Base-by-base conservation (phyloP, 768 basidiomycete genomes). In the Rhodosporidiobolus odoratus region DNA sequence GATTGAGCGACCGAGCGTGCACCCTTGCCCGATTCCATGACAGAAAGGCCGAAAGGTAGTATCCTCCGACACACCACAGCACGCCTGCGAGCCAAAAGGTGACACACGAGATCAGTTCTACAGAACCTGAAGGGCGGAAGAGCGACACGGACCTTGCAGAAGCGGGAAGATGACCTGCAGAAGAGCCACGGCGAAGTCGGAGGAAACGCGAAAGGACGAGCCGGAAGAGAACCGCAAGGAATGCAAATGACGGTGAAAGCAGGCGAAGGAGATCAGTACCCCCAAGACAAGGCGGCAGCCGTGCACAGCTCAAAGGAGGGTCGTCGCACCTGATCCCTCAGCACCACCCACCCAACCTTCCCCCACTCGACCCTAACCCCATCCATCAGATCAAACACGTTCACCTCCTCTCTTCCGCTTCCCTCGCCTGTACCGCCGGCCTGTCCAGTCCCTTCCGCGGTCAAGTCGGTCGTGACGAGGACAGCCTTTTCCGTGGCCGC, bases 281-380 rank as follows among this genome's bases (percentile, higher is more conserved):
- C n/a, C n/a, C n/a, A n/a, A n/a, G n/a, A n/a, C n/a, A n/a, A n/a
- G n/a, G n/a, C n/a, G n/a, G n/a, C n/a, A n/a, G n/a, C n/a, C n/a
- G n/a, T n/a, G n/a, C n/a, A n/a, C n/a, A n/a, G n/a, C n/a, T n/a
- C n/a, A 54, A 45, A 15, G 12, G 45, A n/a, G 6, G 23, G n/a
- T n/a, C n/a, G n/a, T n/a, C 65, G 45, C 35, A 75, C 76, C 69
- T 76, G 76, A 54, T 76, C 76, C 43, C 76, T 58, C 32, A 74
- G 1, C 16, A 75, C 45, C 3, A 76, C 72, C 63, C 71, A 76
- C 25, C 41, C 50, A 23, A 76, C 72, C 34, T 48, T 58, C 7
- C 58, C 37, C 76, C 76, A 76, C 47, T 74, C 66, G 45, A 76
- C 58, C 13, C 61, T 48, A 2, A 76, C 13, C 8, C 41, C 58